Evolutionary conservation across 345 rosid genomes (phyloP).

Genomic region (Citrus hindsii): DNA sequence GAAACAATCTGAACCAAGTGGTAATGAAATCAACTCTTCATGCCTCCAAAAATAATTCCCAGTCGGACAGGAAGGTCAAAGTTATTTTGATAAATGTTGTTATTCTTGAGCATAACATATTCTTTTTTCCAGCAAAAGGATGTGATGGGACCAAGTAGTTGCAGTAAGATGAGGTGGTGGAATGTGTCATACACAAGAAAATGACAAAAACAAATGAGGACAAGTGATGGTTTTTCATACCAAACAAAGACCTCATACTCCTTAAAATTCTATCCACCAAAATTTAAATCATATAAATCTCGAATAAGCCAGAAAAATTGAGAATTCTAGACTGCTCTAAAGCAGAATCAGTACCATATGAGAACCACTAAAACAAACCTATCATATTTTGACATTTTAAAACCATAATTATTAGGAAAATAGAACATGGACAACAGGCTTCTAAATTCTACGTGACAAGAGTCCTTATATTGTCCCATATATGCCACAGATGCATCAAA

Average conservation of each 20-base stretch:
- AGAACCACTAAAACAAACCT: slow-evolving; percentile 5
- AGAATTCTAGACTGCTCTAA: slow-evolving; percentile 1
- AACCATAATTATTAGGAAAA: background rate
- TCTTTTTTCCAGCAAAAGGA: background rate
- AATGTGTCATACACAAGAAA: background rate
- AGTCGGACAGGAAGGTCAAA: background rate
- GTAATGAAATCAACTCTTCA: background rate
- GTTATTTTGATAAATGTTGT: background rate
- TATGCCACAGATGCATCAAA: background rate
- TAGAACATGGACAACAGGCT: background rate
- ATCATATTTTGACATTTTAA: background rate
- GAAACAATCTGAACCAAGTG: background rate
- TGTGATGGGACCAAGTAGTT: background rate
- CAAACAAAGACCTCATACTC: slow-evolving; percentile 9
- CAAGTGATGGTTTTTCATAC: background rate
- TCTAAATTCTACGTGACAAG: background rate
- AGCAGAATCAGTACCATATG: background rate
- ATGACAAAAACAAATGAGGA: slow-evolving; percentile 9
- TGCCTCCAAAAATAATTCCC: background rate
- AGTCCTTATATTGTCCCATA: background rate
- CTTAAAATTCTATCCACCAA: slow-evolving; percentile 10
- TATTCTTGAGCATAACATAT: background rate
- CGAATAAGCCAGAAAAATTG: background rate
- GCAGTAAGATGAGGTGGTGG: background rate
- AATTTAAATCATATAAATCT: background rate